phyloP scores from a whole-genome alignment of 306 rosid species.

The Benincasa hispida region DNA sequence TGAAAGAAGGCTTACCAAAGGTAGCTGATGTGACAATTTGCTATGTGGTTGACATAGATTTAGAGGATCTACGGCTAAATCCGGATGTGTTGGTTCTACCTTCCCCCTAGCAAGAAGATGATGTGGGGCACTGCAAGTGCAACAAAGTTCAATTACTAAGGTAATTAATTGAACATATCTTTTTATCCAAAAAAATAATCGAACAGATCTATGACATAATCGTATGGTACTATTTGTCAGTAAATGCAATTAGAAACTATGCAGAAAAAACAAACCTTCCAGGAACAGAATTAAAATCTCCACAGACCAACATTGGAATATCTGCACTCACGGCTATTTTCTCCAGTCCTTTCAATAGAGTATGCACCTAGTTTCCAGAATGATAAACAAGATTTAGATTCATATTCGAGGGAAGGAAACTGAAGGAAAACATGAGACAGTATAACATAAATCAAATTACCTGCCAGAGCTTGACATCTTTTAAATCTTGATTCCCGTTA shows the following conservation, averaged over 20 bases:
- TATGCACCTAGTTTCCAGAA: conserved; percentile 56
- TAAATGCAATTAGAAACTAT: not conserved
- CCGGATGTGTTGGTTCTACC: conserved; percentile 77
- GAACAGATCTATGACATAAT: not conserved
- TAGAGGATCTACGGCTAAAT: conserved; percentile 82
- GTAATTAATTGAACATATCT: not conserved
- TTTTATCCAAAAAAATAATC: not conserved
- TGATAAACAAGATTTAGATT: conserved; percentile 6
- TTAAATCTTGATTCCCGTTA: conserved; percentile 66
- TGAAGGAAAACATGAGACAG: not conserved
- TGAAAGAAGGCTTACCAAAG: conserved; percentile 44
- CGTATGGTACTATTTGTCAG: not conserved
- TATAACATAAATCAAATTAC: conserved; percentile 25
- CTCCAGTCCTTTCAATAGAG: conserved; percentile 91
- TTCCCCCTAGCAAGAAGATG: conserved; percentile 88
- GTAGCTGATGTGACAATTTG: conserved; percentile 88
- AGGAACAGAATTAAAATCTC: conserved; percentile 89
- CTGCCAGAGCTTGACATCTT: conserved; percentile 98
- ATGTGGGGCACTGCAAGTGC: conserved; percentile 95
- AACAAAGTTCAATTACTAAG: conserved; percentile 18
- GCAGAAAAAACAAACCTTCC: conserved; percentile 48
- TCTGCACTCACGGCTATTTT: conserved; percentile 92
- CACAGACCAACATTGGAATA: conserved; percentile 98
- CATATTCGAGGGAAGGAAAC: not conserved
- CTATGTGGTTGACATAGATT: conserved; percentile 80